Conservation (phyloP, 768 basidiomycete genomes). For the Porpolomopsis calyptriformis region DNA sequence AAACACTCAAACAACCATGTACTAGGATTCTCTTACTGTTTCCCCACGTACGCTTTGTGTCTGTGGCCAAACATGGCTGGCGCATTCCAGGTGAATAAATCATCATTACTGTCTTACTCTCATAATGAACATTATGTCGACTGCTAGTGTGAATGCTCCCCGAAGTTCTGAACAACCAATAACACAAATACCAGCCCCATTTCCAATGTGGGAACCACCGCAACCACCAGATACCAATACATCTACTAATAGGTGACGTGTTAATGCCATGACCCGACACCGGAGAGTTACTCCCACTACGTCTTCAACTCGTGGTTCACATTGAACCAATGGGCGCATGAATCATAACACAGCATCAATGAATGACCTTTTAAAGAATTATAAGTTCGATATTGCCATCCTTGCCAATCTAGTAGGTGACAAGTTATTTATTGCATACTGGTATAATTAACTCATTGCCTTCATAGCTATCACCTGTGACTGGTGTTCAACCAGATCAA, state of each 20-base stretch:
- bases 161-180: not conserved
- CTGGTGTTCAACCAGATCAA: not conserved
- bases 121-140: not conserved
- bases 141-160: not conserved
- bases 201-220: conserved; percentile 1
- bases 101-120: not conserved
- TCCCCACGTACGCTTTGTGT: not conserved
- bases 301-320: not conserved
- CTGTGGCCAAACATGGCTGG: not conserved
- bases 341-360: not conserved
- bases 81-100: not conserved
- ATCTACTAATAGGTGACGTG: not conserved
- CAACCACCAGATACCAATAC: not conserved
- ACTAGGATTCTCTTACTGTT: not conserved
- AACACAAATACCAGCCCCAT: not conserved
- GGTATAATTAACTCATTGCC: not conserved
- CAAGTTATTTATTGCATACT: too few relatives aligned
- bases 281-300: not conserved
- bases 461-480: not conserved
- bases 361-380: not conserved
- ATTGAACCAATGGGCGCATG: not conserved
- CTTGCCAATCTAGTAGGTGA: not conserved
- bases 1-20: not conserved
- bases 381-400: not conserved
- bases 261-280: conserved; percentile 1